Conservation (phyloP, 2,329 filamentous ascomycete genomes). For the Chrysoporthe austroafricana region DNA sequence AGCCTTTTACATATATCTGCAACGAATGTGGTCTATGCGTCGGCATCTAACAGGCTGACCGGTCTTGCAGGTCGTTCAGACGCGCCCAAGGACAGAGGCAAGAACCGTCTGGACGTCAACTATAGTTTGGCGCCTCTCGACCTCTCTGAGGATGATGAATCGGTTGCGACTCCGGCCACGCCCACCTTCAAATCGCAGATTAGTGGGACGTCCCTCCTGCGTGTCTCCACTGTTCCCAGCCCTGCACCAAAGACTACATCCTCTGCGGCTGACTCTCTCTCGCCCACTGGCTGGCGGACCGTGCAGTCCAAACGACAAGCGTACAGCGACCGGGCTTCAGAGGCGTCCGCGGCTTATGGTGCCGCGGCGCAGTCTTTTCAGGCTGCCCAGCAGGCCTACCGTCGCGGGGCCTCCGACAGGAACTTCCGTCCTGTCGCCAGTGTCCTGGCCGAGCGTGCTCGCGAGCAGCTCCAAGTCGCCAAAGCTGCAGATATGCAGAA, state of each 20-base stretch:
- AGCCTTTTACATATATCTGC: too few species aligned
- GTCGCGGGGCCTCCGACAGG: conserved; percentile 66
- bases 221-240: conserved; percentile 11
- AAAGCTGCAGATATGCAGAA: conserved; percentile 64
- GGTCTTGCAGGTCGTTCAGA: conserved; percentile 18
- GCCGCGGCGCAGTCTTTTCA: conserved; percentile 35
- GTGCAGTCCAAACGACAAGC: conserved; percentile 22
- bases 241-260: conserved; percentile 36
- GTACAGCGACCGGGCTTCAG: conserved; percentile 23
- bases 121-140: conserved; percentile 23
- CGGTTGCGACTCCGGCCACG: conserved; percentile 15
- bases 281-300: conserved; percentile 20
- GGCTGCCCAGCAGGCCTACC: conserved; percentile 47
- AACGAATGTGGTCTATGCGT: too few species aligned
- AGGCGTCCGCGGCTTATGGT: conserved; percentile 16
- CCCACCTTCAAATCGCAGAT: conserved; percentile 3
- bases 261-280: conserved; percentile 31
- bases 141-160: conserved; percentile 20
- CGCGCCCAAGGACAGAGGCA: conserved; percentile 19
- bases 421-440: conserved; percentile 76
- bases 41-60: neutral
- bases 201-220: conserved; percentile 22
- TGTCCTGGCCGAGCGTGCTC: conserved; percentile 74
- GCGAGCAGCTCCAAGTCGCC: conserved; percentile 63
- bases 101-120: conserved; percentile 23